Evolutionary conservation across 2,329 filamentous ascomycete species (phyloP).

Genomic region (Fusarium dimerum): DNA sequence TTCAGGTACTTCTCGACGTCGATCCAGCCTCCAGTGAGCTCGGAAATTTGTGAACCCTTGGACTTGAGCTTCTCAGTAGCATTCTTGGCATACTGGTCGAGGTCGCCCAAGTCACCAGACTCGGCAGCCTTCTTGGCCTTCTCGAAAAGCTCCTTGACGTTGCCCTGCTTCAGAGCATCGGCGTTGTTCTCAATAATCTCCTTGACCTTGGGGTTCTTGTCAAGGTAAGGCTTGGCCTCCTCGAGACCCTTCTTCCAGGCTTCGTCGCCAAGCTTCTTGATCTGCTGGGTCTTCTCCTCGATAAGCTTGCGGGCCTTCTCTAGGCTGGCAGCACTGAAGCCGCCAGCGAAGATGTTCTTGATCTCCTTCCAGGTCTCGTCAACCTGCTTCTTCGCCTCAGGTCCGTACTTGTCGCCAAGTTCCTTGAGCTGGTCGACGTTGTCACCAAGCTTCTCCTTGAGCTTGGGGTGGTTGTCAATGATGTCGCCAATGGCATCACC

Average conservation of each 20-base stretch:
- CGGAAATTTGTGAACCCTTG: conserved; percentile 33
- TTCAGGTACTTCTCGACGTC: conserved; percentile 64
- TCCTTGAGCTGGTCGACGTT: conserved; percentile 69
- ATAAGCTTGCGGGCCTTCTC: conserved; percentile 63
- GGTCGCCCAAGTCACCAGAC: conserved; percentile 57
- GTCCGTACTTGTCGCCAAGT: conserved; percentile 69
- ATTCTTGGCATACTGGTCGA: conserved; percentile 38
- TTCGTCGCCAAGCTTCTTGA: conserved; percentile 69
- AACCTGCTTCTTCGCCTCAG: conserved; percentile 75
- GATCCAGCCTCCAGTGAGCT: conserved; percentile 41
- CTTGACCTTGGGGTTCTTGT: conserved; percentile 77
- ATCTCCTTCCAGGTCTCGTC: conserved; percentile 71
- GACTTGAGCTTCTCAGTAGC: conserved; percentile 46
- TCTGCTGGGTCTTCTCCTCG: conserved; percentile 68
- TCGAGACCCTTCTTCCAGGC: conserved; percentile 72
- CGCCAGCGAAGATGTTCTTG: conserved; percentile 62
- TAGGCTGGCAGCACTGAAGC: conserved; percentile 53
- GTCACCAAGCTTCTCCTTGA: conserved; percentile 72
- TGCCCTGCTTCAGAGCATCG: conserved; percentile 66
- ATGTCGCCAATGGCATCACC: conserved; percentile 65
- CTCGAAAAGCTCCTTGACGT: conserved; percentile 63
- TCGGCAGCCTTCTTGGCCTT: conserved; percentile 62
- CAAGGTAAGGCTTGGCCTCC: conserved; percentile 69
- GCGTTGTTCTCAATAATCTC: conserved; percentile 71
- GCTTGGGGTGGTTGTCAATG: conserved; percentile 70